phyloP scores from a whole-genome alignment of 495 filamentous ascomycete genomes.

The Neurospora tetraspora region DNA sequence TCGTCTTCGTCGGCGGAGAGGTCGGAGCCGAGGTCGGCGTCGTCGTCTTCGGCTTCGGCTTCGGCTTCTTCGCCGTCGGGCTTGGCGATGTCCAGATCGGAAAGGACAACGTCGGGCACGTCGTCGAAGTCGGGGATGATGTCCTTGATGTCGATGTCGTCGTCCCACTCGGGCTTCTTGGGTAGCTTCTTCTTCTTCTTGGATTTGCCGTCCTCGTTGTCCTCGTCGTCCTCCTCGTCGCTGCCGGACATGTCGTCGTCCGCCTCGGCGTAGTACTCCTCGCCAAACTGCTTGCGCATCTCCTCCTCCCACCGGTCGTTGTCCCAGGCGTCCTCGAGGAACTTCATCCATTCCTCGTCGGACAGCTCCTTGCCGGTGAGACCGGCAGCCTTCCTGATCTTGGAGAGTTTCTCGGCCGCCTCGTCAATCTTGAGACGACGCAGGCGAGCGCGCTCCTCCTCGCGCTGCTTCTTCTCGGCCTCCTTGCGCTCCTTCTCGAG shows the following conservation, averaged over 20 bases:
- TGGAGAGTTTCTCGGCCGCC: constrained; percentile 66
- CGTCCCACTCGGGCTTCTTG: constrained; percentile 92
- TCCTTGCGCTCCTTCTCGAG: constrained; percentile 67
- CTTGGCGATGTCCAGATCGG: constrained; percentile 39
- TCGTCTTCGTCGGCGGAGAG: constrained; percentile 19
- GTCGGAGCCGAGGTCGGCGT: constrained; percentile 9
- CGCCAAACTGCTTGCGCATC: constrained; percentile 78
- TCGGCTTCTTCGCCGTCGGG: constrained; percentile 27
- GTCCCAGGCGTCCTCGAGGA: constrained; percentile 80
- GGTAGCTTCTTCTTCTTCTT: constrained; percentile 42
- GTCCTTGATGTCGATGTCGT: constrained; percentile 94
- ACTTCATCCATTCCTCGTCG: constrained; percentile 66
- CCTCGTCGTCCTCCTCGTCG: constrained; percentile 28
- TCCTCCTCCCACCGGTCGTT: constrained; percentile 79
- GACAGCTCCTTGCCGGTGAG: constrained; percentile 56
- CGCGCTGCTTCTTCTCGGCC: constrained; percentile 61
- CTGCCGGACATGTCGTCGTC: constrained; percentile 38
- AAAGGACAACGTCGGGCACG: constrained; percentile 43
- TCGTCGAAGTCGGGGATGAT: constrained; percentile 78
- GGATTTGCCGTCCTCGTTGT: constrained; percentile 7
- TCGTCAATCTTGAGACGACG: constrained; percentile 83
- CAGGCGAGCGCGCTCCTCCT: constrained; percentile 73
- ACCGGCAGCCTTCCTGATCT: constrained; percentile 82
- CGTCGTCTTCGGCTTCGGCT: constrained; percentile 30
- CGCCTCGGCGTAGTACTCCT: constrained; percentile 71